phyloP scores from a whole-genome alignment of 2,329 filamentous ascomycete genomes.

The Clonostachys rhizophaga region DNA sequence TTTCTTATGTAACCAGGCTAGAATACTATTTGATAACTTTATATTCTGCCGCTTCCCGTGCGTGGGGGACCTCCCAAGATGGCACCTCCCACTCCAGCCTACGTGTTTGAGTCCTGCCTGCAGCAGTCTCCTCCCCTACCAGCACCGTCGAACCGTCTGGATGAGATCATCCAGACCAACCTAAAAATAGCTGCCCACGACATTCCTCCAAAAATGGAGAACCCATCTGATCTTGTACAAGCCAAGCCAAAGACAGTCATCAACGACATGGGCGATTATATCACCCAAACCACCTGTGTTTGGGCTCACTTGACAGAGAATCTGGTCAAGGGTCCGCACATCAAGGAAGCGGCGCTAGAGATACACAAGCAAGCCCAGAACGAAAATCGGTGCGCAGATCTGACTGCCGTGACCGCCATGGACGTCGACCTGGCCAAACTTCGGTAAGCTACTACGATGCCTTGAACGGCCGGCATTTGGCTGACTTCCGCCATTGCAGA shows the following conservation, averaged over 20 bases:
- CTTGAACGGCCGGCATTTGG: neutral
- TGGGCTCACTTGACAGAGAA: conserved; percentile 24
- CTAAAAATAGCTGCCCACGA: conserved; percentile 7
- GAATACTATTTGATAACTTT: too few species aligned
- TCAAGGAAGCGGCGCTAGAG: conserved; percentile 16
- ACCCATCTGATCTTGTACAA: conserved; percentile 2
- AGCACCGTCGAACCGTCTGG: conserved; percentile 9
- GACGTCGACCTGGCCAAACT: conserved; percentile 24
- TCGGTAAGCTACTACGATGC: conserved; percentile 15
- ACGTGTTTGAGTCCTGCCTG: conserved; percentile 21
- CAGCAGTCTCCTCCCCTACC: neutral
- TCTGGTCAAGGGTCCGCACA: conserved; percentile 22
- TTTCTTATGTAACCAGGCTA: too few species aligned
- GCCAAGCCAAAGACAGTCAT: conserved; percentile 17
- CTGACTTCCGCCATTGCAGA: conserved; percentile 10
- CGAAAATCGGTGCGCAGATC: conserved; percentile 17
- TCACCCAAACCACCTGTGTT: conserved; percentile 23
- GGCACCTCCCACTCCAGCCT: conserved; percentile 15
- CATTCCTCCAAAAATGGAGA: conserved; percentile 13
- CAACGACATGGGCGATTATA: conserved; percentile 26
- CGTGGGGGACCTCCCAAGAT: neutral
- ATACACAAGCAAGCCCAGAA: conserved; percentile 17
- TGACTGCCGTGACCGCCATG: conserved; percentile 17
- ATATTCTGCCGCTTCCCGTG: too few species aligned
- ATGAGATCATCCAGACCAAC: conserved; percentile 18